Conservation (phyloP, 1,284 basidiomycete genomes). For the Fomes fomentarius region DNA sequence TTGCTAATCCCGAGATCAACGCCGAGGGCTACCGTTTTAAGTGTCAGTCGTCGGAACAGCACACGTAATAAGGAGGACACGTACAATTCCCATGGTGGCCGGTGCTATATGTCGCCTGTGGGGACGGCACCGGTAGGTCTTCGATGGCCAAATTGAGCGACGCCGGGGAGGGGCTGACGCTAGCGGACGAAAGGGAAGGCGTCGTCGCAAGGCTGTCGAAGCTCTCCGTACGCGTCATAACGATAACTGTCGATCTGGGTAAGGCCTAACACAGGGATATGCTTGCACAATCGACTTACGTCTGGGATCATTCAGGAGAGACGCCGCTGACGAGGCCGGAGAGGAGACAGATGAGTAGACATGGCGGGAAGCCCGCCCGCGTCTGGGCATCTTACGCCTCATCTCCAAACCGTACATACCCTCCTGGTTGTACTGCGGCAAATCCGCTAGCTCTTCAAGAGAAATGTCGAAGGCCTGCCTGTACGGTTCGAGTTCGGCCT, state of each 20-base stretch:
- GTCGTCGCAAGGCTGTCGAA: conserved; percentile 6
- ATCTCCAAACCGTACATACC: conserved; percentile 7
- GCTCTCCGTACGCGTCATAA: neutral
- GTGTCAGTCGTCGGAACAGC: neutral
- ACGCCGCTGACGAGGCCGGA: neutral
- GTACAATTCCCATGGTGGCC: neutral
- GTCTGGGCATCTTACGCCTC: neutral
- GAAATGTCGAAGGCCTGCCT: neutral
- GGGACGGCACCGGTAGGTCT: neutral
- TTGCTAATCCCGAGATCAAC: neutral
- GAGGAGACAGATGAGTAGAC: neutral
- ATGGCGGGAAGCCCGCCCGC: neutral
- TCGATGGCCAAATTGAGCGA: neutral
- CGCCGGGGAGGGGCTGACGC: conserved; percentile 5
- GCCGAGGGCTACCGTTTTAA: neutral
- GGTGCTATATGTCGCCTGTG: neutral
- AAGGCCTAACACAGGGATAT: too few species aligned
- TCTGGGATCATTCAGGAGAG: neutral
- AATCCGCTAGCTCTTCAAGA: neutral
- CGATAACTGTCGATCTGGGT: too few species aligned
- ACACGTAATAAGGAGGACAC: neutral
- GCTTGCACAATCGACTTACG: neutral
- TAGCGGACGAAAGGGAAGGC: conserved; percentile 6
- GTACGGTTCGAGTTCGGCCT: neutral
- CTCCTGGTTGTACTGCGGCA: conserved; percentile 4